Evolutionary conservation across 495 filamentous ascomycete genomes (phyloP).

Genomic region (Evernia prunastri): DNA sequence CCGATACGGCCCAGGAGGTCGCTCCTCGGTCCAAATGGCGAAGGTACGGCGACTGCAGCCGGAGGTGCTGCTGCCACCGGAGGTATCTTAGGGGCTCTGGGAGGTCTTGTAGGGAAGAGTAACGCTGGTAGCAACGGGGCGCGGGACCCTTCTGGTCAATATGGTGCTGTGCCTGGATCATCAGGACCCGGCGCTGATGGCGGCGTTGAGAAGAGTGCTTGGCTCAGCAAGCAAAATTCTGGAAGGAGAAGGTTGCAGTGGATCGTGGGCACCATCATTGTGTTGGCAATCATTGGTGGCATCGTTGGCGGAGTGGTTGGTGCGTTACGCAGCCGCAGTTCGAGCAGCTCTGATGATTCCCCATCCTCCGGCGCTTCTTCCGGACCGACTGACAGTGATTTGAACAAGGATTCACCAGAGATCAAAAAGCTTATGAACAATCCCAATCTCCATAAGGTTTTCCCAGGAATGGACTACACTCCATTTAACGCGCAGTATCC

Average conservation of each 20-base stretch:
- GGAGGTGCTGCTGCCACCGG: slow-evolving; percentile 52
- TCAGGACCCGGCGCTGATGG: slow-evolving; percentile 28
- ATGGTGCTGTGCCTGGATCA: slow-evolving; percentile 48
- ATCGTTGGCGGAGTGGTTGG: slow-evolving; percentile 76
- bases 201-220: slow-evolving; percentile 47
- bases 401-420: slow-evolving; percentile 66
- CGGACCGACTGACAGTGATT: slow-evolving; percentile 53
- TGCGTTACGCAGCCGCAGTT: slow-evolving; percentile 38
- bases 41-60: slow-evolving; percentile 40
- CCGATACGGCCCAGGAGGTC: slow-evolving; percentile 41
- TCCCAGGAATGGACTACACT: slow-evolving; percentile 96
- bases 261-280: slow-evolving; percentile 57
- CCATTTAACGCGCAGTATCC: slow-evolving; percentile 88
- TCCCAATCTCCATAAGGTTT: slow-evolving; percentile 76
- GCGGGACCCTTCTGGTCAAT: slow-evolving; percentile 37
- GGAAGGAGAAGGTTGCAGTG: slow-evolving; percentile 63
- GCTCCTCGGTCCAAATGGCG: slow-evolving; percentile 46
- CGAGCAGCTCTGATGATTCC: slow-evolving; percentile 22
- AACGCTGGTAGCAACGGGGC: slow-evolving; percentile 11
- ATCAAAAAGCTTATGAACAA: slow-evolving; percentile 81
- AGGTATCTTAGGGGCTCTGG: slow-evolving; percentile 41
- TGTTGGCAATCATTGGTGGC: slow-evolving; percentile 58
- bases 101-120: slow-evolving; percentile 35
- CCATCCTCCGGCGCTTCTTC: slow-evolving; percentile 25
- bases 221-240: slow-evolving; percentile 50